Evolutionary conservation across 2,329 filamentous ascomycete species (phyloP), one percentile per base, ranked within the genome.

Genomic region (Diaporthe caulivora): DNA sequence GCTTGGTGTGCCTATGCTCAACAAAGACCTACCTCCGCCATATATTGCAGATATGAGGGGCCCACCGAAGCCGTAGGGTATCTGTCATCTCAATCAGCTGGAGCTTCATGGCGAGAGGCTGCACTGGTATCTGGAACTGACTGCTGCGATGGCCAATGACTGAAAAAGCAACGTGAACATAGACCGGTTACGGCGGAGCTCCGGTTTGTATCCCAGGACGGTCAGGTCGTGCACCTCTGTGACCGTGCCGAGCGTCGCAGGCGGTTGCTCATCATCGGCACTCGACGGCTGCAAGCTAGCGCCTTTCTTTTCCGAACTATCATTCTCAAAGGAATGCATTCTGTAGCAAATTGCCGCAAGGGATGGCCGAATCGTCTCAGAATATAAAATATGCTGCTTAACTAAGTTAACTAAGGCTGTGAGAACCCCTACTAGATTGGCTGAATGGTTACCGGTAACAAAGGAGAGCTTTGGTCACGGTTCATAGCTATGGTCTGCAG

Each of bases 111-210:
- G 17, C 1, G 11, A 62, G 2, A 26, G 13, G 42, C 15, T 24
- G 51, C 13, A 53, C 10, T 1, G 2, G 9, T 15, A 49, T 49
- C 5, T 47, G 17, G 8, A 13, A 72, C 79, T 73, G 75, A 83
- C 82, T 26, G 89, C 89, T 40, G 89, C 89, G 40, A 91, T 91
- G 29, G 89, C 89, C 10, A 92, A 82, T 0, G 87, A 87, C 79
- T 91, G 89, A 79, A 92, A 92, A 17, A 92, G 83, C 1, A 92
- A 82, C 0, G 89, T 91, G 75, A 87, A 84, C 77, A 91, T 85
- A 0, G 89, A 91, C 42, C 90, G 86, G 75, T 92, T 92, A 29
- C 89, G 86, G 26, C 80, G 82, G 24, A 92, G 82, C 77, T 90
- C 88, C 6, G 88, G 85, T 72, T 85, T 87, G 81, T 92, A 92